Percentiles rank a stretch among this genome's conserved stretches.
Evolutionary conservation across 2,329 filamentous ascomycete species (phyloP).

Genomic region (Aspergillus ustus): DNA sequence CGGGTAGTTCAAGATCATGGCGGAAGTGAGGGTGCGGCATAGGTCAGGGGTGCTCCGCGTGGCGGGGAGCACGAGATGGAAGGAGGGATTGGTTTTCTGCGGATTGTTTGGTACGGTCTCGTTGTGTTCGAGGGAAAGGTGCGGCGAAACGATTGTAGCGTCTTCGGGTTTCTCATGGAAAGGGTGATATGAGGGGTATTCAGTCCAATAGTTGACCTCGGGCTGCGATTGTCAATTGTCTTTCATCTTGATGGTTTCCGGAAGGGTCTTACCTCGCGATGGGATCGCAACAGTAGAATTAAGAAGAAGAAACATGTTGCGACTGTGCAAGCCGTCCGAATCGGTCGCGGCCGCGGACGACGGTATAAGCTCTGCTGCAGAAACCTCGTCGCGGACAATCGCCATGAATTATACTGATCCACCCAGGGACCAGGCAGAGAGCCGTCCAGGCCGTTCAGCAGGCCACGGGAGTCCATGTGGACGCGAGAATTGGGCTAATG

Average conservation of each 20-base stretch:
- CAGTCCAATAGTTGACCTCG: conserved; percentile 36
- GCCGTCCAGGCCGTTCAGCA: conserved; percentile 25
- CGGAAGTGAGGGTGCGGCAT: conserved; percentile 62
- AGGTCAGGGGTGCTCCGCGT: conserved; percentile 54
- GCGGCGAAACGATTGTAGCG: conserved; percentile 32
- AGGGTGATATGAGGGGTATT: conserved; percentile 39
- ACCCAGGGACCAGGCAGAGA: conserved; percentile 27
- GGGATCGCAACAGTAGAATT: conserved; percentile 26
- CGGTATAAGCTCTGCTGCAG: conserved; percentile 32
- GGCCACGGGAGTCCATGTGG: conserved; percentile 34
- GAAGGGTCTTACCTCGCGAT: conserved; percentile 22
- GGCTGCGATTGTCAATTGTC: conserved; percentile 21
- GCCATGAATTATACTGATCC: conserved; percentile 30
- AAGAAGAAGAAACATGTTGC: conserved; percentile 31
- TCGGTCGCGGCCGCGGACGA: conserved; percentile 33
- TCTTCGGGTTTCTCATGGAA: conserved; percentile 38
- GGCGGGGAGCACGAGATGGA: conserved; percentile 62
- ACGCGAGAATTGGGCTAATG: conserved; percentile 2
- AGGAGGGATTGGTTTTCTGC: conserved; percentile 45
- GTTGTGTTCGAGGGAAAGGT: conserved; percentile 28
- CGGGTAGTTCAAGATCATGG: conserved; percentile 64
- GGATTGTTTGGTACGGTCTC: conserved; percentile 36
- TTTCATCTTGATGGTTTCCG: not conserved
- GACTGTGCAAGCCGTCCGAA: conserved; percentile 28
- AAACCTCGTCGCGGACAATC: conserved; percentile 25